Percentiles rank a stretch among this genome's conserved stretches.
Conservation (phyloP, 805 yeast species). For the Kodamaea kaohsiungensis region DNA sequence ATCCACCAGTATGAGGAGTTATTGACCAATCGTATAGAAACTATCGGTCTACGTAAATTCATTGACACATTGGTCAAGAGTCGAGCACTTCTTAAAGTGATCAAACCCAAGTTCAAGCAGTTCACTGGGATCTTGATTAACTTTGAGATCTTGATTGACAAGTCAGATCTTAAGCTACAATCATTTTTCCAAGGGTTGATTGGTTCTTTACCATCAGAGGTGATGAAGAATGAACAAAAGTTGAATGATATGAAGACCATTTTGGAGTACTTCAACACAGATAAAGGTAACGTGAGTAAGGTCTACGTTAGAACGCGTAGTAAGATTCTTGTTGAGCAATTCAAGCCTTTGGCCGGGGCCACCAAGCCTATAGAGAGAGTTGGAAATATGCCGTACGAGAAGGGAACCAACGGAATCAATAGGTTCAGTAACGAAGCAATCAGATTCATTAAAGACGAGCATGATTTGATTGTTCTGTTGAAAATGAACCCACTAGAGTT, state of each 20-base stretch:
- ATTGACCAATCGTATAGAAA: constrained; percentile 34
- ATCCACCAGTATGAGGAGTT: constrained; percentile 43
- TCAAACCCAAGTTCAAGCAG: constrained; percentile 44
- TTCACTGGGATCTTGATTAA: constrained; percentile 70
- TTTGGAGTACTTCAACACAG: constrained; percentile 13
- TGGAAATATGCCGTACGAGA: constrained; percentile 51
- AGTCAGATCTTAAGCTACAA: constrained; percentile 57
- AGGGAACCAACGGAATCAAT: constrained; percentile 60
- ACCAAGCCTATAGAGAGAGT: constrained; percentile 41
- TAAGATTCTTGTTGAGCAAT: constrained; percentile 37
- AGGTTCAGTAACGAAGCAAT: constrained; percentile 54
- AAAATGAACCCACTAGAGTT: constrained; percentile 9
- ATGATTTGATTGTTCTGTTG: constrained; percentile 43
- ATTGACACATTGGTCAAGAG: constrained; percentile 37
- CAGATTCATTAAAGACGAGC: constrained; percentile 51
- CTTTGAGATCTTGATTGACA: constrained; percentile 54
- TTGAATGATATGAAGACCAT: constrained; percentile 13
- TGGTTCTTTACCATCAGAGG: constrained; percentile 39
- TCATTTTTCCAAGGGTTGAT: constrained; percentile 46
- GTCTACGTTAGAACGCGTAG: constrained; percentile 24
- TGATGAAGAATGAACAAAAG: constrained; percentile 20
- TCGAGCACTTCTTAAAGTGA: constrained; percentile 46
- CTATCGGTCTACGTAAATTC: constrained; percentile 41
- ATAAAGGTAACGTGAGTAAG: constrained; percentile 10
- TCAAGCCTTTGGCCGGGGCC: constrained; percentile 48